These are phyloP conservation scores for Monascus ruber DNA, from an alignment of 2,329 filamentous ascomycete species.

Conservation along the genomic window DNA sequence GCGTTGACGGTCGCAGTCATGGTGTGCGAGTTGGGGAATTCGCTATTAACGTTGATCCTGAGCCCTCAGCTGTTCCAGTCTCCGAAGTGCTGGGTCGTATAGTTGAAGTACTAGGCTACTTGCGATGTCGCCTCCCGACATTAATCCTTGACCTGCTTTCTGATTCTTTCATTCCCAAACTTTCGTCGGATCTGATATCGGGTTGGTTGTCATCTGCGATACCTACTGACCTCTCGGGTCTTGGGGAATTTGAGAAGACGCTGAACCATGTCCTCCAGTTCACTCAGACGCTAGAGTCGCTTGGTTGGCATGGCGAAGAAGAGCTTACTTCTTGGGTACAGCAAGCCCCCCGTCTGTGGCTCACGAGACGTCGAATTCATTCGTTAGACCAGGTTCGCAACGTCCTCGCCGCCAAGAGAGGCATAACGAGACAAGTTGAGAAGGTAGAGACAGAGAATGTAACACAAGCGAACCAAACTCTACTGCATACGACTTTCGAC, in stretches of 20 bases:
- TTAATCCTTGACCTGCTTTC: constrained; percentile 47
- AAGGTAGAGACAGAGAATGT: constrained; percentile 75
- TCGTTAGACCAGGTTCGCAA: constrained; percentile 64
- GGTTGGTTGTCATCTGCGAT: constrained; percentile 67
- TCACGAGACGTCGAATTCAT: constrained; percentile 68
- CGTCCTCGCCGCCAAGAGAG: constrained; percentile 56
- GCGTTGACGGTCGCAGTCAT: constrained; percentile 12
- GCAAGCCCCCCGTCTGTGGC: constrained; percentile 71
- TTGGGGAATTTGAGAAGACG: constrained; percentile 59
- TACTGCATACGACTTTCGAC: constrained; percentile 43
- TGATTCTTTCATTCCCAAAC: constrained; percentile 55
- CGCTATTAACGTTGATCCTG: constrained; percentile 16
- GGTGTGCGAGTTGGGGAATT: constrained; percentile 16
- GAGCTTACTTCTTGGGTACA: constrained; percentile 70
- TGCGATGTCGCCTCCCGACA: constrained; percentile 40
- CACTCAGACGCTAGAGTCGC: constrained; percentile 48
- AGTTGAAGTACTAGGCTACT: constrained; percentile 36
- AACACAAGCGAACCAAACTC: constrained; percentile 54
- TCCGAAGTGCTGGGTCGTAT: constrained; percentile 34
- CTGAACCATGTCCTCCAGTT: constrained; percentile 56
- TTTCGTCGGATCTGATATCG: constrained; percentile 57
- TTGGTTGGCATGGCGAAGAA: constrained; percentile 50
- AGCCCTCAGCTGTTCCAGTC: constrained; percentile 15
- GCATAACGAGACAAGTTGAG: constrained; percentile 60
- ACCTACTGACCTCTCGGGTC: constrained; percentile 59